Evolutionary conservation across 1,284 basidiomycete genomes (phyloP), one percentile per base, ranked within the genome.

Genomic region (Kwoniella shivajii): DNA sequence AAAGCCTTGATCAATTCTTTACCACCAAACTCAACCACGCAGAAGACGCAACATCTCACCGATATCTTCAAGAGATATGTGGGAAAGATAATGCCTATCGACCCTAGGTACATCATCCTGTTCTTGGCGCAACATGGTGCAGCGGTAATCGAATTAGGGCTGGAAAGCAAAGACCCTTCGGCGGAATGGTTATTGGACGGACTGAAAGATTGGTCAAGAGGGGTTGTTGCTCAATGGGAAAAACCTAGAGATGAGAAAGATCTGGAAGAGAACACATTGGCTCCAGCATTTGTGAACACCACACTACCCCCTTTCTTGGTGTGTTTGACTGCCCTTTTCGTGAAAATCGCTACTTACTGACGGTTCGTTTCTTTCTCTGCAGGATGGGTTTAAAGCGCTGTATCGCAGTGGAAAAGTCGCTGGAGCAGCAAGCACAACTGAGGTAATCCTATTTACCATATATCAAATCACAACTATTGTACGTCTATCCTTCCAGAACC

Each of bases 81-180:
- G n/a, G 42, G 58, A 13, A 49, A 49, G 39, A 42, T 24, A 22
- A 14, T 46, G 31, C 41, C 53, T 4, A 13, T 63, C 13, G 62
- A 66, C 45, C 48, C 63, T 16, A 36, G 60, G 13, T 50, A 41
- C 5, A 53, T 44, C 2, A 26, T 68, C 14, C 27, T 48, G n/a
- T 61, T 68, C 37, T 33, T 62, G 3, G 52, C 43, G 4, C 22
- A 30, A 27, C 63, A 68, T 41, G 65, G 62, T 3, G 46, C 24
- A 26, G 54, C 46, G 13, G 46, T 61, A 1, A 46, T 63, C 13
- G 29, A 29, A 18, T 33, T 56, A 1, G 53, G 47, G 4, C 20
- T 62, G 45, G 42, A 50, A 5, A 45, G 49, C 14, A 47, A 60
- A 14, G 63, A 52, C 10, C 14, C 44, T 16, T 27, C 44, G 9